Evolutionary conservation across 345 rosid genomes (phyloP).

Genomic region (Hibiscus tridactylites): DNA sequence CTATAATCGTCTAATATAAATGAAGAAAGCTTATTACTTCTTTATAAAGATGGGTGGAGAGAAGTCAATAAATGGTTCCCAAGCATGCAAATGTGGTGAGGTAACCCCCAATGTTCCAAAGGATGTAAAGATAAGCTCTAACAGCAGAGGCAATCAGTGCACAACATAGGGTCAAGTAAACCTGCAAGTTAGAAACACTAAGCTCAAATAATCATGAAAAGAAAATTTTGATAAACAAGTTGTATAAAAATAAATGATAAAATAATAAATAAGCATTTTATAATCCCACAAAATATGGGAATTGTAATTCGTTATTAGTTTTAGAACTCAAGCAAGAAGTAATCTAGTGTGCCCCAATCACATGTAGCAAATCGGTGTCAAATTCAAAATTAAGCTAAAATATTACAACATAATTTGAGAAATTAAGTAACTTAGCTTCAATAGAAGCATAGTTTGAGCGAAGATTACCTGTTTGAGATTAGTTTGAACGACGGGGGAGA

Average conservation of each 20-base stretch:
- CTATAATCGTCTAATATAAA: neutral
- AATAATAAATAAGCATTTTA: neutral
- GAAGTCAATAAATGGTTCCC: constrained; percentile 67
- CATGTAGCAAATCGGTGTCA: too few relatives aligned
- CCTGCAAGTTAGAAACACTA: constrained; percentile 31
- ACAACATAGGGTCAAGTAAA: constrained; percentile 66
- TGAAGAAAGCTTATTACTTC: constrained; percentile 33
- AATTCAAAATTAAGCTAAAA: too few relatives aligned
- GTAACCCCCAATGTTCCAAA: constrained; percentile 87
- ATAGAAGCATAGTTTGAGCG: too few relatives aligned
- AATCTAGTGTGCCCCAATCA: too few relatives aligned
- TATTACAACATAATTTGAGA: too few relatives aligned
- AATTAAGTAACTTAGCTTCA: too few relatives aligned
- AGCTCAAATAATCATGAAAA: neutral
- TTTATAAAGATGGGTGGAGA: constrained; percentile 42
- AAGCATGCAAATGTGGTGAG: constrained; percentile 61
- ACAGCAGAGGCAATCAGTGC: constrained; percentile 70
- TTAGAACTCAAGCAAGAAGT: too few relatives aligned
- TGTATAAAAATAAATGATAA: neutral
- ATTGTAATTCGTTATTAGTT: too few relatives aligned
- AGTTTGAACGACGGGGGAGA: constrained; percentile 70
- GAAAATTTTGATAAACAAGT: too few relatives aligned
- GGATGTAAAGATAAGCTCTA: constrained; percentile 67
- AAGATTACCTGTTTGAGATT: constrained; percentile 74
- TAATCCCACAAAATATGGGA: neutral